Conservation (phyloP, 2,329 filamentous ascomycete species). For the Alternaria gaisen region DNA sequence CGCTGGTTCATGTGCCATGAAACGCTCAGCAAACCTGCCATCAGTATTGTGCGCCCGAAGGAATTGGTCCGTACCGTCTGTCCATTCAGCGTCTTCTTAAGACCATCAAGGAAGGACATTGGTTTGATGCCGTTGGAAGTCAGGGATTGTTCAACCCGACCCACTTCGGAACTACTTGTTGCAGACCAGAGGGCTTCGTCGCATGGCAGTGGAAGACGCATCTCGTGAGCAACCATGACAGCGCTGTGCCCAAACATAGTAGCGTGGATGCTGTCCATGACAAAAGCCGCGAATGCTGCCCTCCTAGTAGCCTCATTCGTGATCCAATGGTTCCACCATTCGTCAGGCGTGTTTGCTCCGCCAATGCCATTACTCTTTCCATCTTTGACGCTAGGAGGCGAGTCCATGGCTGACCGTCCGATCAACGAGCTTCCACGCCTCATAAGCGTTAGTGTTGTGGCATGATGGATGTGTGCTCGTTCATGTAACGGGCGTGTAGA, state of each 20-base stretch:
- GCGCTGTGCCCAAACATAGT: slow-evolving; percentile 98
- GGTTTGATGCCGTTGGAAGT: slow-evolving; percentile 83
- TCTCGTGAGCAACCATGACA: slow-evolving; percentile 96
- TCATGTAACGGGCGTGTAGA: slow-evolving; percentile 92
- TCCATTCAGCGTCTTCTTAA: slow-evolving; percentile 88
- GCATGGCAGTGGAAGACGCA: slow-evolving; percentile 88
- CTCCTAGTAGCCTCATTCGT: slow-evolving; percentile 89
- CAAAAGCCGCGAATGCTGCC: slow-evolving; percentile 91
- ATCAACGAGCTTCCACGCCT: slow-evolving; percentile 90
- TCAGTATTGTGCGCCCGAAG: slow-evolving; percentile 90
- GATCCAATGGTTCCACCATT: slow-evolving; percentile 97
- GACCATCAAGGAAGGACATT: slow-evolving; percentile 85
- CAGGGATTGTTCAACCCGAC: slow-evolving; percentile 80
- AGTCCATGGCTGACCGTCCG: slow-evolving; percentile 83
- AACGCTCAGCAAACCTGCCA: slow-evolving; percentile 91
- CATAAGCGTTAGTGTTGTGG: slow-evolving; percentile 95
- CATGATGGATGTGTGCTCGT: slow-evolving; percentile 94
- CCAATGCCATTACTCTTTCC: slow-evolving; percentile 57
- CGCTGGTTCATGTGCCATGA: slow-evolving; percentile 98
- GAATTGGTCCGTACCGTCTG: slow-evolving; percentile 88
- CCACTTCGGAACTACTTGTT: slow-evolving; percentile 85
- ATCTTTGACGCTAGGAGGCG: slow-evolving; percentile 77
- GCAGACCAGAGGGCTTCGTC: slow-evolving; percentile 94
- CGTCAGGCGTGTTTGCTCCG: slow-evolving; percentile 76
- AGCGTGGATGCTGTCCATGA: slow-evolving; percentile 94